Evolutionary conservation across 140 eudicot genomes (phyloP).

Genomic region (Bidens hawaiensis): DNA sequence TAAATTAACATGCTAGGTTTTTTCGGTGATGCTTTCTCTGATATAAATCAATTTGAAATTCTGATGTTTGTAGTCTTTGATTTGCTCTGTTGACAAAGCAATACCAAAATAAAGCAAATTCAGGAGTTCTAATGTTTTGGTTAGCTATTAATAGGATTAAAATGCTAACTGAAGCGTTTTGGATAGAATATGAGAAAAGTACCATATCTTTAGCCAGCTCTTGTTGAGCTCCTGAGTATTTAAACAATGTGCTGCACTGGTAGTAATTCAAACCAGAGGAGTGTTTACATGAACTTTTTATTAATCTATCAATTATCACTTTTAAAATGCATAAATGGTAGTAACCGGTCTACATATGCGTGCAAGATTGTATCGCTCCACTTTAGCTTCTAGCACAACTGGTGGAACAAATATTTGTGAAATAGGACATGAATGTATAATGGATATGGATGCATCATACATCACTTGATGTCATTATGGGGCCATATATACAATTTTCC

Average conservation of each 20-base stretch:
- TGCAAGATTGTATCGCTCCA: neutral
- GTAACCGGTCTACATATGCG: neutral
- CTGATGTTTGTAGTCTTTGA: neutral
- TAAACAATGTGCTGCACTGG: neutral
- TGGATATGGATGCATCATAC: neutral
- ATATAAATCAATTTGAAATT: neutral
- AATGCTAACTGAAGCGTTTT: neutral
- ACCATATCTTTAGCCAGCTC: neutral
- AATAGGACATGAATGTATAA: neutral
- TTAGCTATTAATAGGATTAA: neutral
- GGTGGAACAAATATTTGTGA: neutral
- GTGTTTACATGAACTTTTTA: neutral
- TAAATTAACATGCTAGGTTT: neutral
- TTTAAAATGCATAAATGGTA: slow-evolving; percentile 9
- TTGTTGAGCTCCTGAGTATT: neutral
- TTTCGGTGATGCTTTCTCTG: neutral
- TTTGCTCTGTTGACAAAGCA: slow-evolving; percentile 1
- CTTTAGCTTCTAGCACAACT: slow-evolving; percentile 5
- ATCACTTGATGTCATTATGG: neutral
- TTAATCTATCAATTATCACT: neutral
- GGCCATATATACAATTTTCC: neutral
- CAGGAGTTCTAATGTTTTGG: neutral
- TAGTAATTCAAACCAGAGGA: slow-evolving; percentile 1
- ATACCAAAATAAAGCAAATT: neutral
- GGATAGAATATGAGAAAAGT: neutral